A percentile compares a stretch with the other conserved stretches of the same genome.
Conservation (phyloP, 2,329 filamentous ascomycete genomes). For the Basipetospora chlamydospora region DNA sequence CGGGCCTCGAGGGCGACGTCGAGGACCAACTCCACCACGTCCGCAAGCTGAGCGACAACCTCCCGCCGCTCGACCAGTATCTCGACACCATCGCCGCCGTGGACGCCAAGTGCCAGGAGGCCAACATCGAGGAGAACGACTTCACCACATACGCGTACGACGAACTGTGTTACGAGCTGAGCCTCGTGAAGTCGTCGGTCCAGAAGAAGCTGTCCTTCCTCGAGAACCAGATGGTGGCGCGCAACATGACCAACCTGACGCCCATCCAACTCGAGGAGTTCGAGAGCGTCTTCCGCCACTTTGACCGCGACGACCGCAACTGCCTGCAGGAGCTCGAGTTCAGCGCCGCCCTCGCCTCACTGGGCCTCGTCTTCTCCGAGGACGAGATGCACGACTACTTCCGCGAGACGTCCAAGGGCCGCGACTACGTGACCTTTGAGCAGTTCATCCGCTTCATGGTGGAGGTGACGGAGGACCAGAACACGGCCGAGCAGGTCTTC, state of each 20-base stretch:
- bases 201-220: constrained; percentile 94
- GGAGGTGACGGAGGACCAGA: constrained; percentile 95
- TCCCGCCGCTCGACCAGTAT: constrained; percentile 82
- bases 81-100: constrained; percentile 74
- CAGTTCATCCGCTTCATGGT: constrained; percentile 99
- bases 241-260: constrained; percentile 97
- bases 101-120: constrained; percentile 81
- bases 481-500: constrained; percentile 96
- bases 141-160: constrained; percentile 99
- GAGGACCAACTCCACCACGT: constrained; percentile 90
- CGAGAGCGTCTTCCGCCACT: constrained; percentile 95
- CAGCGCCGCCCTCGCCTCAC: constrained; percentile 82
- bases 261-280: constrained; percentile 98
- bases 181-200: constrained; percentile 79
- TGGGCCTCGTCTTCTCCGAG: constrained; percentile 92
- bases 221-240: constrained; percentile 95
- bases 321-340: constrained; percentile 88
- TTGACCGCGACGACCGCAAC: constrained; percentile 87
- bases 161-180: constrained; percentile 84
- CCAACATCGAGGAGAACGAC: constrained; percentile 98
- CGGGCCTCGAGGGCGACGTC: constrained; percentile 90
- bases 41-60: constrained; percentile 66
- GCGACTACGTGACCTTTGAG: constrained; percentile 80
- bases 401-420: constrained; percentile 65
- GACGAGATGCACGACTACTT: constrained; percentile 98